These are phyloP conservation scores for Clathrospora elynae DNA, from an alignment of 2,329 filamentous ascomycete species.

Conservation along the genomic window DNA sequence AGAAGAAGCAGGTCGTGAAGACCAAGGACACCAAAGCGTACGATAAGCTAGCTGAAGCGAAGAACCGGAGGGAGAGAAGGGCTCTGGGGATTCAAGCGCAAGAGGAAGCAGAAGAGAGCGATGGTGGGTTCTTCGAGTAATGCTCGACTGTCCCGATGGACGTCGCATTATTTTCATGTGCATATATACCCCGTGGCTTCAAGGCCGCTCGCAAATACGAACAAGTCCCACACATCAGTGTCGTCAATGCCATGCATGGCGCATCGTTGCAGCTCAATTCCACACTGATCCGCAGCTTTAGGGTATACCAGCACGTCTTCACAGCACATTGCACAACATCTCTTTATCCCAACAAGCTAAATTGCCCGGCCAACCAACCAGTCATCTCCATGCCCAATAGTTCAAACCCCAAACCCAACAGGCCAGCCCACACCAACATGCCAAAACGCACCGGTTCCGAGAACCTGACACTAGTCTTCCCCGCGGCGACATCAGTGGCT, in stretches of 20 bases:
- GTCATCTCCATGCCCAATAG: too few relatives aligned
- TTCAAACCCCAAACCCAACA: too few relatives aligned
- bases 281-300: too few relatives aligned
- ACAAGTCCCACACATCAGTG: too few relatives aligned
- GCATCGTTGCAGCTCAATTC: too few relatives aligned
- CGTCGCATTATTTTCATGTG: conserved; percentile 11
- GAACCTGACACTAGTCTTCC: too few relatives aligned
- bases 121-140: conserved; percentile 49
- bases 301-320: too few relatives aligned
- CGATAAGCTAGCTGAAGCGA: conserved; percentile 13
- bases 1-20: conserved; percentile 24
- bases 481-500: too few relatives aligned
- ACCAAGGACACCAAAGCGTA: conserved; percentile 23
- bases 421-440: too few relatives aligned
- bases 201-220: conserved; percentile 4
- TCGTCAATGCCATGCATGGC: too few relatives aligned
- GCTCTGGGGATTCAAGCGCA: conserved; percentile 23
- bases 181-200: conserved; percentile 25
- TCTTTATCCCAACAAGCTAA: background rate
- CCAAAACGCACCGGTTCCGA: too few relatives aligned
- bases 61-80: conserved; percentile 30
- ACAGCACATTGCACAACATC: background rate
- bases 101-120: conserved; percentile 42
- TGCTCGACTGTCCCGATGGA: background rate
- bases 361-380: too few relatives aligned